Base-by-base conservation (phyloP, 805 yeast genomes). In the Kluyveromyces aestuarii region DNA sequence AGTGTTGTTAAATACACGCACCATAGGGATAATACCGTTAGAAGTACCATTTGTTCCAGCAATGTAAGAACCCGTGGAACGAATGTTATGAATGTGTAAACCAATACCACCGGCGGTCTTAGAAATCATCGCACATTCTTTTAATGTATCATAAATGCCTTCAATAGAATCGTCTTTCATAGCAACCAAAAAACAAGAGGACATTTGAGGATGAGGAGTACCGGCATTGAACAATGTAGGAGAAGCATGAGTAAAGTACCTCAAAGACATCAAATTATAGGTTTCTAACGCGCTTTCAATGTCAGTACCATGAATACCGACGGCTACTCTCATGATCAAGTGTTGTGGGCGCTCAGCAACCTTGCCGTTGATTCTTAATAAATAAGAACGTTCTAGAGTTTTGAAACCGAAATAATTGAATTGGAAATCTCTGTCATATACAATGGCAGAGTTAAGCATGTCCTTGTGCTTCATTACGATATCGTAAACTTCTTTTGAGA, bases 31-130 rank as follows among this genome's bases (percentile, higher is more conserved):
- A 44, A 91, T 70, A 37, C 99, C 99, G 58, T 82, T 87, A 2
- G 97, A 88, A 10, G 86, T 80, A 47, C 98, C 99, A 63, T 87
- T 87, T 8, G 97, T 82, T 49, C 96, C 95, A 25, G 95, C 84
- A 56, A 91, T 89, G 64, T 83, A 82, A 1, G 96, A 77, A 9
- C 97, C 98, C 16, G 82, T 75, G 7, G 93, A 77, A 60, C 98
- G 80, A 48, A 91, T 84, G 70, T 90, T 86, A 63, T 86, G 89
- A 45, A 88, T 79, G 64, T 89, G 95, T 47, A 91, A 68, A 35
- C 99, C 99, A 53, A 91, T 81, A 50, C 99, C 99, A 53, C 99
- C 99, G 10, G 98, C 91, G 35, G 93, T 79, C 70, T 91, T 91
- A 46, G 96, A 88, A 45, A 91, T 90, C 60, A 88, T 71, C 11